Conservation (phyloP, 2,329 filamentous ascomycete genomes). For the Nothomitra cinnamomea region DNA sequence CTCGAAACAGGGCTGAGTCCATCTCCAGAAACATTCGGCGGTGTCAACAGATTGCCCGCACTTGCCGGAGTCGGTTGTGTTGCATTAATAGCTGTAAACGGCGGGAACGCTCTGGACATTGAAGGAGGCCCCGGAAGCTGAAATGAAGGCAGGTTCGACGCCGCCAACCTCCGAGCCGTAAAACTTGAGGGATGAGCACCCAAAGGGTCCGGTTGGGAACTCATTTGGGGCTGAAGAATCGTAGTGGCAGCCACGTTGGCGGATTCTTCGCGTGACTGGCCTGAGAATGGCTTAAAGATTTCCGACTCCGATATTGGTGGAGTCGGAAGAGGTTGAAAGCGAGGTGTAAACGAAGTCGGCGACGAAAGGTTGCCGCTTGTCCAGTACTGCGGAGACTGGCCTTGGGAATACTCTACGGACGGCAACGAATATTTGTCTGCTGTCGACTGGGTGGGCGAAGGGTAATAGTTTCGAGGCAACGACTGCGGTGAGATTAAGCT, state of each 20-base stretch:
- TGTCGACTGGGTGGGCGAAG: neutral
- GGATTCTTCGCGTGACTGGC: constrained; percentile 19
- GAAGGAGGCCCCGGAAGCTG: constrained; percentile 45
- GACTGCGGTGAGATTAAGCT: neutral
- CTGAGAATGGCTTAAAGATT: constrained; percentile 21
- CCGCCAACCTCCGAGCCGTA: constrained; percentile 51
- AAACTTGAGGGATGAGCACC: constrained; percentile 43
- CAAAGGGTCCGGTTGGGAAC: constrained; percentile 42
- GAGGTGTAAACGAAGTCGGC: constrained; percentile 20
- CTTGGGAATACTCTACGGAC: constrained; percentile 31
- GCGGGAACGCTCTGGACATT: constrained; percentile 23
- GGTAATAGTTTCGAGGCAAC: neutral
- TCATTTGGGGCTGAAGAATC: constrained; percentile 43
- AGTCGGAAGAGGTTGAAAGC: constrained; percentile 19
- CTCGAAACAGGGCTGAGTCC: constrained; percentile 23
- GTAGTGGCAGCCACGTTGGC: constrained; percentile 46
- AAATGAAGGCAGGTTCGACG: constrained; percentile 50
- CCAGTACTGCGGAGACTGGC: constrained; percentile 32
- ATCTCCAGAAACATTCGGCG: constrained; percentile 37
- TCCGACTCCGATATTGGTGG: constrained; percentile 22
- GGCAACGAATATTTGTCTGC: constrained; percentile 17
- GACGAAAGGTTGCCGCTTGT: constrained; percentile 21
- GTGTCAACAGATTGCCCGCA: constrained; percentile 45
- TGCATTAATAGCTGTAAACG: constrained; percentile 20
- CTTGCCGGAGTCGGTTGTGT: constrained; percentile 32